Conservation (phyloP, 306 rosid genomes). For the Cicer pinnatifidum region DNA sequence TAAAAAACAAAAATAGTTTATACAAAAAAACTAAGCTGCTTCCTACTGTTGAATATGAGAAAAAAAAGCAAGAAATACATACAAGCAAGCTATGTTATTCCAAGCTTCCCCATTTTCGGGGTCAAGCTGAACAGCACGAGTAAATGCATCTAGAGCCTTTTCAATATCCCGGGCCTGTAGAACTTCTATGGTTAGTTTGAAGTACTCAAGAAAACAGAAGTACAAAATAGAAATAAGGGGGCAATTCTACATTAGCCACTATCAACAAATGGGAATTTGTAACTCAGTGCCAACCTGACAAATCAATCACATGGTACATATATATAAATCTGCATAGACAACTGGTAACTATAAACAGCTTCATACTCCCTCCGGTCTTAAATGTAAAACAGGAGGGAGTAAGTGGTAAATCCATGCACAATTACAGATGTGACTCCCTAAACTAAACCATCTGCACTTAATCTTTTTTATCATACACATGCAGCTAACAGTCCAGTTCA, state of each 20-base stretch:
- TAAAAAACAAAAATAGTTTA: not conserved
- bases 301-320: slow-evolving; percentile 34
- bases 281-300: slow-evolving; percentile 22
- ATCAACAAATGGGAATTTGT: slow-evolving; percentile 16
- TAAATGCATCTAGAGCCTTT: slow-evolving; percentile 93
- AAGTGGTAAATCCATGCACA: slow-evolving; percentile 20
- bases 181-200: slow-evolving; percentile 41
- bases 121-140: slow-evolving; percentile 95
- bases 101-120: slow-evolving; percentile 99
- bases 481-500: slow-evolving; percentile 15
- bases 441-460: slow-evolving; percentile 37
- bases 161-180: slow-evolving; percentile 86
- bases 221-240: slow-evolving; percentile 18
- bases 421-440: slow-evolving; percentile 20
- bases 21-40: not conserved
- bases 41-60: slow-evolving; percentile 4
- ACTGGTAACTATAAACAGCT: slow-evolving; percentile 13
- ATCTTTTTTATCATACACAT: slow-evolving; percentile 2
- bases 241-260: slow-evolving; percentile 20
- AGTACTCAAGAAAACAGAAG: slow-evolving; percentile 24
- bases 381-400: too few relatives aligned
- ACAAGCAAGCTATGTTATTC: slow-evolving; percentile 99
- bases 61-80: slow-evolving; percentile 49
- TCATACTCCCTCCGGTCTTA: not conserved
- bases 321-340: slow-evolving; percentile 12